phyloP scores from a whole-genome alignment of 179 eudicot species.

The Amaranthus tricolor region DNA sequence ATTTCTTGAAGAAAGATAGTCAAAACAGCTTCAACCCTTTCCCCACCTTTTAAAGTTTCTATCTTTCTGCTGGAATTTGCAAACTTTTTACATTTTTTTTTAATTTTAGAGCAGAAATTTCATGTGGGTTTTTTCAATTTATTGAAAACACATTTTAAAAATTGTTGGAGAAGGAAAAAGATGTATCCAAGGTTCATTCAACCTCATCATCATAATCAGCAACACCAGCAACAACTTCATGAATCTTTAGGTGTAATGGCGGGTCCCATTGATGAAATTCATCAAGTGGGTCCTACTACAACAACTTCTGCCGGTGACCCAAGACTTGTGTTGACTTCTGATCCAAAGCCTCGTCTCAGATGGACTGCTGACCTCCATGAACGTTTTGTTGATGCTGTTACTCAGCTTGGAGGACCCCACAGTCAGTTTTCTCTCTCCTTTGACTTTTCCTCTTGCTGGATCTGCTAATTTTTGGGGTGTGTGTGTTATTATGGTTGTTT shows the following conservation, averaged over 20 bases:
- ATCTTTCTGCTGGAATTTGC: not conserved
- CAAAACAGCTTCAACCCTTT: too few relatives aligned
- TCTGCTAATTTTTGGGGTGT: not conserved
- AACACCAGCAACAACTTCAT: constrained; percentile 26
- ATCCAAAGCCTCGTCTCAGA: constrained; percentile 43
- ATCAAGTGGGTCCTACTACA: constrained; percentile 20
- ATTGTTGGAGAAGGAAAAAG: not conserved
- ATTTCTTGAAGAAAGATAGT: too few relatives aligned
- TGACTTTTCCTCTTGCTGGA: constrained; percentile 1
- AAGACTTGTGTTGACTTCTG: constrained; percentile 39
- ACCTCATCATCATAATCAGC: constrained; percentile 24
- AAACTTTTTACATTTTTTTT: not conserved
- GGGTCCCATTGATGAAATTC: constrained; percentile 32
- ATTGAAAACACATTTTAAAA: not conserved
- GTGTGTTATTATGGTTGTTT: not conserved
- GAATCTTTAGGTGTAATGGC: constrained; percentile 34
- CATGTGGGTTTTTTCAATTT: constrained; percentile 2
- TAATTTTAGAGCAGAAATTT: not conserved
- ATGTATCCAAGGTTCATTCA: constrained; percentile 51
- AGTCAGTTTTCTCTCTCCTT: constrained; percentile 24
- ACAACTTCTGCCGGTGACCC: constrained; percentile 25
- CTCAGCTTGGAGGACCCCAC: constrained; percentile 47
- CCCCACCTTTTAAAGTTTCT: too few relatives aligned
- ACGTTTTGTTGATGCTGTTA: constrained; percentile 42
- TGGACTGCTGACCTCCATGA: constrained; percentile 48